These are phyloP conservation scores for Mycena belliarum DNA, from an alignment of 768 basidiomycete species.

Conservation along the genomic window DNA sequence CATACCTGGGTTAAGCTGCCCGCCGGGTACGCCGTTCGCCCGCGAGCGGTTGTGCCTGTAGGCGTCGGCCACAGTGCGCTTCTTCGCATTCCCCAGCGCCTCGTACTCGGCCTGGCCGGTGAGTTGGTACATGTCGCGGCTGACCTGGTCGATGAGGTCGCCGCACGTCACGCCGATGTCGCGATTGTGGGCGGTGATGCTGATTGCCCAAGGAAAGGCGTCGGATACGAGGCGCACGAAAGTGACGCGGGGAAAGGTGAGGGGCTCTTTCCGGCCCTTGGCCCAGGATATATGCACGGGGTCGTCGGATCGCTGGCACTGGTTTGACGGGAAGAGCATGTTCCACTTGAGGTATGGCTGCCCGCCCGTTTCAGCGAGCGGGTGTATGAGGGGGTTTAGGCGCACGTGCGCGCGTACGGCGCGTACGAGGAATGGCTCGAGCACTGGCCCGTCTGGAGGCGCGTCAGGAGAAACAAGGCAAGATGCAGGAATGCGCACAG, in stretches of 20 bases:
- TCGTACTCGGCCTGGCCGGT: constrained; percentile 57
- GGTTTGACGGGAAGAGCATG: constrained; percentile 65
- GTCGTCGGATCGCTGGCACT: constrained; percentile 66
- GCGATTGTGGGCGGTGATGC: constrained; percentile 43
- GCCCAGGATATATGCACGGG: constrained; percentile 63
- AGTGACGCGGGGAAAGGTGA: constrained; percentile 62
- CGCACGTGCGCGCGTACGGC: constrained; percentile 47
- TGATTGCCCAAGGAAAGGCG: constrained; percentile 57
- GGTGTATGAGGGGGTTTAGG: constrained; percentile 64
- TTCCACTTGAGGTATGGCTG: constrained; percentile 67
- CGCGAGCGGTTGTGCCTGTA: constrained; percentile 71
- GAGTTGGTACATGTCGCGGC: constrained; percentile 49
- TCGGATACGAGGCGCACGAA: constrained; percentile 54
- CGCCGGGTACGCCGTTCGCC: constrained; percentile 66
- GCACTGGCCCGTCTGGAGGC: constrained; percentile 64
- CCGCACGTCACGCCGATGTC: constrained; percentile 66
- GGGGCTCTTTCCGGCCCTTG: constrained; percentile 61
- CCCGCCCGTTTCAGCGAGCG: constrained; percentile 42
- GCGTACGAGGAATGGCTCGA: constrained; percentile 58
- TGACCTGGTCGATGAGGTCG: constrained; percentile 61
- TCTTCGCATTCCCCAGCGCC: constrained; percentile 32
- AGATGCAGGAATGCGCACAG: constrained; percentile 13
- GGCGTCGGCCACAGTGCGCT: constrained; percentile 47
- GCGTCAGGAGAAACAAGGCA: not conserved
- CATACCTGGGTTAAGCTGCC: constrained; percentile 60